Percentiles rank a stretch among this genome's conserved stretches.
These are phyloP conservation scores for Alternaria infectoria DNA, from an alignment of 2,329 filamentous ascomycete genomes.

Conservation along the genomic window DNA sequence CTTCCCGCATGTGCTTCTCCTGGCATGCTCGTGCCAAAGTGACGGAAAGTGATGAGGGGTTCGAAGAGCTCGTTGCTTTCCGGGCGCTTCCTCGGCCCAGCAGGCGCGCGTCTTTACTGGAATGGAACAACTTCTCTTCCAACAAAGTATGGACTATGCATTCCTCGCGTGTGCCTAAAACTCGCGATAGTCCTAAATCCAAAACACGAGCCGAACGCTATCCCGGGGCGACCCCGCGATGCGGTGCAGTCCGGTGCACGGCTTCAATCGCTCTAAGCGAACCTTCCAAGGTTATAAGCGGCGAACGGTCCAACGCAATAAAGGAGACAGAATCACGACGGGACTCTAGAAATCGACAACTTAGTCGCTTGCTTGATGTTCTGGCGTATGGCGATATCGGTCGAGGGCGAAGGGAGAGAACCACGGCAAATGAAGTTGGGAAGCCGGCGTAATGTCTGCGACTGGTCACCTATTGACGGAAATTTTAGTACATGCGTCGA, in stretches of 20 bases:
- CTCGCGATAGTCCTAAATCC: not conserved
- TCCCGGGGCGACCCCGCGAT: not conserved
- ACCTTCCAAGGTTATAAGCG: not conserved
- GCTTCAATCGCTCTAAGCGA: not conserved
- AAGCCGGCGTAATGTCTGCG: not conserved
- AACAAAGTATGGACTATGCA: not conserved
- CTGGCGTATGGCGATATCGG: not conserved
- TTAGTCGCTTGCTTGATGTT: not conserved
- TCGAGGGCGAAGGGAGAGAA: not conserved
- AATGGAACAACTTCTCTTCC: not conserved
- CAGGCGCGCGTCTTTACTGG: not conserved
- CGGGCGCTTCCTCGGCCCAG: not conserved
- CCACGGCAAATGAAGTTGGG: not conserved
- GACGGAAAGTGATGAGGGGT: not conserved
- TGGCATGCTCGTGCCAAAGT: not conserved
- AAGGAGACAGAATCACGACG: not conserved
- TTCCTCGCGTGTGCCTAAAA: not conserved
- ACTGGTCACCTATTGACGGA: not conserved
- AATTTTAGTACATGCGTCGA: not conserved
- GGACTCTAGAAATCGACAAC: not conserved
- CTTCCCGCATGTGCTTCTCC: conserved; percentile 4
- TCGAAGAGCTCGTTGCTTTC: not conserved
- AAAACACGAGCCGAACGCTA: not conserved
- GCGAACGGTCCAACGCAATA: not conserved
- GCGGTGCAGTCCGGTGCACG: not conserved